Evolutionary conservation across 352 stramenopile species (phyloP), one percentile per base, ranked within the genome.

Genomic region (Globisporangium polare): DNA sequence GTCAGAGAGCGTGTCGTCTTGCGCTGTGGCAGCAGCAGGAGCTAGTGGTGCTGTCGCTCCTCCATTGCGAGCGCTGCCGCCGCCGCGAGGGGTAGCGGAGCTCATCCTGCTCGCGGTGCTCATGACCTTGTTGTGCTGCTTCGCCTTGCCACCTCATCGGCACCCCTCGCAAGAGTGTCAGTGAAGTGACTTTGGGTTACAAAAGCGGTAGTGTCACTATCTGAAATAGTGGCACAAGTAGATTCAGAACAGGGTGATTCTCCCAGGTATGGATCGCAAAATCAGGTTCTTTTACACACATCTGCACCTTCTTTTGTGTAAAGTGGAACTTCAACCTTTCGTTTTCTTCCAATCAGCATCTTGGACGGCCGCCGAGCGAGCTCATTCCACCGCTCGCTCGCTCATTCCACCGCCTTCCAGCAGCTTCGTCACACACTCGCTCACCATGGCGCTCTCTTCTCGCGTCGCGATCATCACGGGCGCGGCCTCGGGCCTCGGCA

Each of bases 401-500:
- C 33, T 42, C 39, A 45, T 45, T 45, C n/a, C 20, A 53, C 33
- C 37, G 12, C 29, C 18, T 43, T 17, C 53, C 22, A 46, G 24
- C 5, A 12, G 39, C 20, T 50, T 39, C 22, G 15, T 6, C 45
- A 31, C 45, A 31, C 58, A 39, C 18, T 12, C 15, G 17, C 39
- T 24, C 39, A 56, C 10, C 29, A 92, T 91, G 81, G 53, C 83
- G 41, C 69, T 95, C 26, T 67, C 80, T 1, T 78, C 72, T 58
- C 79, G 81, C 49, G 73, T 96, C 53, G 94, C 90, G 12, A 70
- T 99, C 65, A 82, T 99, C 35, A 98, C 92, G 4, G 96, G 96
- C 60, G 94, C 86, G 3, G 89, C 92, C 47, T 98, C 92, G 12
- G 96, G 96, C n/a, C 77, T 99, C 10, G 96, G 96, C 12, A 83